A percentile compares a stretch with the other conserved stretches of the same genome.
These are phyloP conservation scores for Berberis thunbergii DNA, from an alignment of 164 flowering plant species.

Conservation along the genomic window DNA sequence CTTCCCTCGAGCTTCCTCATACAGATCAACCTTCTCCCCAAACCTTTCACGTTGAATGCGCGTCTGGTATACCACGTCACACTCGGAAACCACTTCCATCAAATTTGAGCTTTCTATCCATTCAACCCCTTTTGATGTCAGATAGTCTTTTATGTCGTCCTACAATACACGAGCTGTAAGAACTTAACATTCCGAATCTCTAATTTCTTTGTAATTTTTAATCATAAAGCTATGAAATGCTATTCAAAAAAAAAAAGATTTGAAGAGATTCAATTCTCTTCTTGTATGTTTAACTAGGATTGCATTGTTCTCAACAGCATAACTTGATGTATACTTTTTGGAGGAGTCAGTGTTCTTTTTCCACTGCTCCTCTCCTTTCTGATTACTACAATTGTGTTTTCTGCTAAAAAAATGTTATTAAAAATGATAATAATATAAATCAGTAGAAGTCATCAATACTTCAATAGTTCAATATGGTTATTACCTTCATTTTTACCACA, in stretches of 20 bases:
- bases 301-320: too few species aligned
- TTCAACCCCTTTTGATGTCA: conserved; percentile 59
- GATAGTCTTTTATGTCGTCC: conserved; percentile 93
- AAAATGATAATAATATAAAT: too few species aligned
- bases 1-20: conserved; percentile 93
- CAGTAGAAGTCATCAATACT: not conserved
- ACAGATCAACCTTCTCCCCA: conserved; percentile 75
- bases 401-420: too few species aligned
- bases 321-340: too few species aligned
- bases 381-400: too few species aligned
- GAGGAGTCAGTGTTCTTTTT: too few species aligned
- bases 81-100: conserved; percentile 82
- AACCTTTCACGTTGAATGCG: conserved; percentile 91
- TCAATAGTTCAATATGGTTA: not conserved
- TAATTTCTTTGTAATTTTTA: not conserved
- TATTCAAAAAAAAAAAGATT: not conserved
- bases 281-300: too few species aligned
- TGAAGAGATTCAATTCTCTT: too few species aligned
- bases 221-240: too few species aligned
- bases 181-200: not conserved
- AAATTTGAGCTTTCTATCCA: conserved; percentile 94
- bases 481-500: conserved; percentile 95
- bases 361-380: too few species aligned
- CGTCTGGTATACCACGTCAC: conserved; percentile 98
- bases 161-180: conserved; percentile 11